Percentiles rank a stretch among this genome's conserved stretches.
phyloP scores from a whole-genome alignment of 352 stramenopile genomes.

The Plasmopara viticola region DNA sequence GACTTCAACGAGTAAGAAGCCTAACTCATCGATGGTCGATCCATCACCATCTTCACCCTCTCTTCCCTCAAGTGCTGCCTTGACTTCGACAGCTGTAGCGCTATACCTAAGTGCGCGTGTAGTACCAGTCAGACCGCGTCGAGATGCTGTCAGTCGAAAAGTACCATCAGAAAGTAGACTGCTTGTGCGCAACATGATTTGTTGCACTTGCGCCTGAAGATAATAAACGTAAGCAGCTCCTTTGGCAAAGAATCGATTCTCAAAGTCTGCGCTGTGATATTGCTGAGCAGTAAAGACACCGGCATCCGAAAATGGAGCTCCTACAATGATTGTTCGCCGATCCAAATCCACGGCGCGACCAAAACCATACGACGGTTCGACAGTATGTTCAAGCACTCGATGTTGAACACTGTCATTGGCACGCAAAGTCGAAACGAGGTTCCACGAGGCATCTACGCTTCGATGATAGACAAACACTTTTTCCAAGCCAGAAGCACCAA shows the following conservation, averaged over 20 bases:
- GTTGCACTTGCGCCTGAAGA: constrained; percentile 68
- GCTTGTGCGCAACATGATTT: constrained; percentile 49
- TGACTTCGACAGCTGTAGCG: constrained; percentile 59
- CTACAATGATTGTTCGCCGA: constrained; percentile 83
- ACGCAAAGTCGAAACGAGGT: constrained; percentile 43
- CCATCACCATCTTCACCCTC: constrained; percentile 39
- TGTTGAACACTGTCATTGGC: constrained; percentile 83
- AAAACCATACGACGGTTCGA: constrained; percentile 87
- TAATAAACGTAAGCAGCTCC: constrained; percentile 74
- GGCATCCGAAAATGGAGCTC: constrained; percentile 80
- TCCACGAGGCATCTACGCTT: constrained; percentile 35
- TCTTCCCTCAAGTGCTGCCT: constrained; percentile 65
- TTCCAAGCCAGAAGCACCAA: constrained; percentile 77
- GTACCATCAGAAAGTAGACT: constrained; percentile 54
- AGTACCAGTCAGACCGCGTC: constrained; percentile 51
- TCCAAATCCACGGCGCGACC: constrained; percentile 79
- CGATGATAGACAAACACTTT: constrained; percentile 72
- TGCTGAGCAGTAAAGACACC: constrained; percentile 46
- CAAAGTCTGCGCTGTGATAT: constrained; percentile 54
- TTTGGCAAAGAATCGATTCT: constrained; percentile 57
- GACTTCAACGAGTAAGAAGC: constrained; percentile 70
- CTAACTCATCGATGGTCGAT: constrained; percentile 45
- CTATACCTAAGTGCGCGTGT: constrained; percentile 59
- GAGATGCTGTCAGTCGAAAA: constrained; percentile 66
- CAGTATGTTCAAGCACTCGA: constrained; percentile 62